phyloP scores from a whole-genome alignment of 2,329 filamentous ascomycete species.

The Fusarium lyarnte region DNA sequence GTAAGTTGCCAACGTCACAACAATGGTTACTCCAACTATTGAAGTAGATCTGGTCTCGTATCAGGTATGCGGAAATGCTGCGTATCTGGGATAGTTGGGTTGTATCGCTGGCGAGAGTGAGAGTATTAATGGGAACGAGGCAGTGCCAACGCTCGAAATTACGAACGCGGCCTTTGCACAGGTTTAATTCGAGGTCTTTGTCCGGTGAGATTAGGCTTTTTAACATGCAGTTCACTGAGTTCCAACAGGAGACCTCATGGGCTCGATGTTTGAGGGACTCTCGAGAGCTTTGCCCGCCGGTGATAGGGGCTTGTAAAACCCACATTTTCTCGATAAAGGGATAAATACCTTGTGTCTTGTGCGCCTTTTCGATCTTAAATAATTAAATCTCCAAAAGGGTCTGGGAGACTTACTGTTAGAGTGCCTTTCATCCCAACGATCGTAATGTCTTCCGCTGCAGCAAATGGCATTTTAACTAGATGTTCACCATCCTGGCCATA shows the following conservation, averaged over 20 bases:
- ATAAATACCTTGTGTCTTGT: rapidly evolving
- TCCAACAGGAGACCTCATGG: neutral
- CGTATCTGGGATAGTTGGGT: rapidly evolving
- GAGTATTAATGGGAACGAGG: rapidly evolving
- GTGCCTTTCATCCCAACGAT: rapidly evolving
- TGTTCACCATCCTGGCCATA: rapidly evolving
- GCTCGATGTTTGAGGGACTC: too few relatives aligned
- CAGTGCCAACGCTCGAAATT: neutral
- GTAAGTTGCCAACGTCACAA: neutral
- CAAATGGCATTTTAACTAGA: rapidly evolving
- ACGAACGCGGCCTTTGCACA: neutral
- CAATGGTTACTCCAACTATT: rapidly evolving
- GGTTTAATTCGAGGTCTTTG: rapidly evolving
- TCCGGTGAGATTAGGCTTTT: rapidly evolving
- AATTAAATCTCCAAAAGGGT: rapidly evolving
- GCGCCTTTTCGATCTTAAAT: neutral
- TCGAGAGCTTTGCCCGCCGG: rapidly evolving
- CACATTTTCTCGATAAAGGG: neutral
- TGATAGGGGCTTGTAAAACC: neutral
- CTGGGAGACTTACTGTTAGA: neutral
- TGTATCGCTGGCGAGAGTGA: rapidly evolving
- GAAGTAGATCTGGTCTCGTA: rapidly evolving
- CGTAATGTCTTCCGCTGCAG: rapidly evolving
- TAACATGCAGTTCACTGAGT: neutral
- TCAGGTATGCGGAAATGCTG: neutral